phyloP scores from a whole-genome alignment of 495 filamentous ascomycete genomes.

The Trichoderma orchidacearum region DNA sequence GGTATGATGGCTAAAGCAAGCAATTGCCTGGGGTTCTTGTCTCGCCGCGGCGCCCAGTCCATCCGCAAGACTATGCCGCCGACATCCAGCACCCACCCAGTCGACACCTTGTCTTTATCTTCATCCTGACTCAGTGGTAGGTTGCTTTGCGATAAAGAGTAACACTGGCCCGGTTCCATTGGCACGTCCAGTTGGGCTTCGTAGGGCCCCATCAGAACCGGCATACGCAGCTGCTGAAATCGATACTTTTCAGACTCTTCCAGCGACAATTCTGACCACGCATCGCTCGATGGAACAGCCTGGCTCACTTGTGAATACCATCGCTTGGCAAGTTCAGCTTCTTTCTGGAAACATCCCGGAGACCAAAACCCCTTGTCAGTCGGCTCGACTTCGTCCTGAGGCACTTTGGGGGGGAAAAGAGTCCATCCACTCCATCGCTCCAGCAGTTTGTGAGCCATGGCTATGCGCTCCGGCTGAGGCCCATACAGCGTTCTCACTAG shows the following conservation, averaged over 20 bases:
- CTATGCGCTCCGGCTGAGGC: neutral
- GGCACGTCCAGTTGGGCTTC: neutral
- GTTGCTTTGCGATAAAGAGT: slow-evolving; percentile 5
- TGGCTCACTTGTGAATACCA: neutral
- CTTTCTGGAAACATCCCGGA: neutral
- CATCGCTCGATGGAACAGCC: neutral
- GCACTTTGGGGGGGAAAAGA: neutral
- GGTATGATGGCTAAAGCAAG: slow-evolving; percentile 31
- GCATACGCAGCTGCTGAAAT: neutral
- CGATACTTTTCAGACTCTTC: neutral
- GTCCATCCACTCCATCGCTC: slow-evolving; percentile 1
- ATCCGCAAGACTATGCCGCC: slow-evolving; percentile 29
- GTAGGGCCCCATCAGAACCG: neutral
- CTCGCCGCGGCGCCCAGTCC: slow-evolving; percentile 25
- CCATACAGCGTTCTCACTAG: slow-evolving; percentile 1
- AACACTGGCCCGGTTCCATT: neutral
- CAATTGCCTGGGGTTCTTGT: slow-evolving; percentile 16
- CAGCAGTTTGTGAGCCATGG: neutral
- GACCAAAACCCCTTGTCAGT: neutral
- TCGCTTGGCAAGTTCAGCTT: neutral
- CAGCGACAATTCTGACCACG: neutral
- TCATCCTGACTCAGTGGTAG: slow-evolving; percentile 10
- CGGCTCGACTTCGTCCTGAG: neutral
- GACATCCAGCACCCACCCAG: slow-evolving; percentile 30
- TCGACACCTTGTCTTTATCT: slow-evolving; percentile 7